Evolutionary conservation across 352 stramenopile genomes (phyloP).

Genomic region (Globisporangium nodosum): DNA sequence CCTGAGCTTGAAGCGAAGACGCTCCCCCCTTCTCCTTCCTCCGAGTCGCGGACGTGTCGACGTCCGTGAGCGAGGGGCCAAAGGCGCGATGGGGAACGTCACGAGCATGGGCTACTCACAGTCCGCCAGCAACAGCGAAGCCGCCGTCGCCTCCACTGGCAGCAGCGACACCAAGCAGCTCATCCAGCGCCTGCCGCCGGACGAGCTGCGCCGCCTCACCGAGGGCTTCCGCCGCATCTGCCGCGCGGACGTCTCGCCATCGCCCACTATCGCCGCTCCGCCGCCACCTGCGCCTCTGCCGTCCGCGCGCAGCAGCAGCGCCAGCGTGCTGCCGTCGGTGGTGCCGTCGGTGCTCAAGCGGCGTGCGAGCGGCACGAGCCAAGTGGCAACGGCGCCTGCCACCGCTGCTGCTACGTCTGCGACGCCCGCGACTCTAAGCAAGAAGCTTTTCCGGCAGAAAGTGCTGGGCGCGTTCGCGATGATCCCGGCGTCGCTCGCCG

Average conservation of each 20-base stretch:
- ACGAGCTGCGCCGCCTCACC: conserved; percentile 60
- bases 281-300: conserved; percentile 11
- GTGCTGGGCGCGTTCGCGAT: conserved; percentile 70
- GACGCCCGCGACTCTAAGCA: conserved; percentile 24
- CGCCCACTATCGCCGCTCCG: conserved; percentile 6
- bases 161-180: conserved; percentile 24
- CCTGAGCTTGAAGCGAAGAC: too few species aligned
- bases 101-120: conserved; percentile 43
- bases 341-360: conserved; percentile 2
- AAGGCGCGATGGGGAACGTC: conserved; percentile 55
- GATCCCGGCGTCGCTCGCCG: conserved; percentile 76
- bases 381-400: conserved; percentile 1
- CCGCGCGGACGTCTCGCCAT: conserved; percentile 26
- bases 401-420: neutral
- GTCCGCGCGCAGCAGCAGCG: conserved; percentile 16
- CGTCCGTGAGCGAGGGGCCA: too few species aligned
- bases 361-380: conserved; percentile 2
- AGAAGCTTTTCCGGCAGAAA: conserved; percentile 80
- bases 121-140: conserved; percentile 9
- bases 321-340: neutral
- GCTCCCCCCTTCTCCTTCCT: too few species aligned
- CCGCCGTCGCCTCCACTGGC: conserved; percentile 1
- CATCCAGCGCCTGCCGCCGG: conserved; percentile 46
- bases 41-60: too few species aligned
- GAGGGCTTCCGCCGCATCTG: conserved; percentile 74